Evolutionary conservation across 2,329 filamentous ascomycete species (phyloP).

Genomic region (Cordyceps cicadae): DNA sequence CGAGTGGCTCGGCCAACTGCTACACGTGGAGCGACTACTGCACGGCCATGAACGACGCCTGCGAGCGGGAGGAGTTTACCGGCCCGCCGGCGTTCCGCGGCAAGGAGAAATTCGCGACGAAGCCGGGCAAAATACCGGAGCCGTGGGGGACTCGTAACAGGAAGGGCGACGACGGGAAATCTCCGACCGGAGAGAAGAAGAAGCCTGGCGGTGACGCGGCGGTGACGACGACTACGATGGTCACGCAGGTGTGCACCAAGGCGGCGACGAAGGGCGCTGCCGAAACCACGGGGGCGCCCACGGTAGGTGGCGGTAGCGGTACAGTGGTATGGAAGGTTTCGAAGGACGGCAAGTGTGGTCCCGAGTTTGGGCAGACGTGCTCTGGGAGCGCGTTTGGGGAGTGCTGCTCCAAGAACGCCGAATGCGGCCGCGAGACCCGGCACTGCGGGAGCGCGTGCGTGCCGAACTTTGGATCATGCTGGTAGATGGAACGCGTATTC

Average conservation of each 20-base stretch:
- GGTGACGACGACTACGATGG: not conserved
- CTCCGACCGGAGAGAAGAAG: conserved; percentile 2
- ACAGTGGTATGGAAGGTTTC: conserved; percentile 22
- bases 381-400: conserved; percentile 32
- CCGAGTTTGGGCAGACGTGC: conserved; percentile 31
- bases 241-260: not conserved
- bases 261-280: not conserved
- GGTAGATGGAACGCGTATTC: not conserved
- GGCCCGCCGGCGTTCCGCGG: conserved; percentile 41
- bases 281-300: not conserved
- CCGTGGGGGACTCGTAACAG: conserved; percentile 17
- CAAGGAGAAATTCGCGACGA: conserved; percentile 22
- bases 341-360: conserved; percentile 33
- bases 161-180: conserved; percentile 4
- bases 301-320: not conserved
- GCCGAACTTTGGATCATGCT: conserved; percentile 27
- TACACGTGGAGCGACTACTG: conserved; percentile 57
- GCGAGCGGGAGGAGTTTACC: conserved; percentile 31
- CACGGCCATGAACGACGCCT: conserved; percentile 34
- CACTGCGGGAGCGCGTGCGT: conserved; percentile 32
- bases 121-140: conserved; percentile 27
- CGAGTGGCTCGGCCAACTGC: conserved; percentile 54
- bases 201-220: not conserved
- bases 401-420: conserved; percentile 34
- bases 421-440: conserved; percentile 29